Conservation (phyloP, 345 rosid species). For the Sisymbrium irio region DNA sequence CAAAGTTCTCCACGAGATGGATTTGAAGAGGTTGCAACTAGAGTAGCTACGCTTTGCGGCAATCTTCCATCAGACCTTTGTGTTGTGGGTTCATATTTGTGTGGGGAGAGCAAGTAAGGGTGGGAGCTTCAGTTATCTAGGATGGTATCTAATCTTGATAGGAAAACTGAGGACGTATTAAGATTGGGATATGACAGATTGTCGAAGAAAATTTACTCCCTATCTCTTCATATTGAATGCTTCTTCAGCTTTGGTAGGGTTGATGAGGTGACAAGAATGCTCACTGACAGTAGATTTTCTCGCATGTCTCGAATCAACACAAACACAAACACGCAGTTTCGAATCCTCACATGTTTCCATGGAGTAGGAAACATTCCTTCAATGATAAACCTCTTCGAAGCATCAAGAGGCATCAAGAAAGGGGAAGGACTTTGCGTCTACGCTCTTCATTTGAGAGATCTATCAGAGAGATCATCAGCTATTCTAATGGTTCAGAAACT, state of each 20-base stretch:
- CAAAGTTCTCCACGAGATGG: background rate
- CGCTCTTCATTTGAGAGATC: slow-evolving; percentile 54
- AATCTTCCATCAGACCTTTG: background rate
- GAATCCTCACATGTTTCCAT: slow-evolving; percentile 62
- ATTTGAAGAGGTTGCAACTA: background rate
- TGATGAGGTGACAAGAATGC: background rate
- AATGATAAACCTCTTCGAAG: slow-evolving; percentile 65
- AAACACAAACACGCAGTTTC: slow-evolving; percentile 43
- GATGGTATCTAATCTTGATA: background rate
- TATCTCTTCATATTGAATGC: background rate
- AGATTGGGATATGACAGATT: background rate
- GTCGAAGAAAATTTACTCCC: background rate
- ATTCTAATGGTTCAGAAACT: slow-evolving; percentile 64
- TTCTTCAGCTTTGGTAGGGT: background rate
- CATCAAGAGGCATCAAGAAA: slow-evolving; percentile 56
- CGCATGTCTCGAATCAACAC: no score
- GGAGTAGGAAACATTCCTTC: slow-evolving; percentile 54
- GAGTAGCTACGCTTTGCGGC: background rate
- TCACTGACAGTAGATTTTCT: background rate
- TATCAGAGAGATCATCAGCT: slow-evolving; percentile 67
- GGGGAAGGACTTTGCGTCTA: slow-evolving; percentile 52
- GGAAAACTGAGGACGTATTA: background rate
- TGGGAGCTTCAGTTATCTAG: background rate
- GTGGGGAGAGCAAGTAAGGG: background rate
- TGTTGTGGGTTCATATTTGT: background rate